Percentiles rank a stretch among this genome's conserved stretches.
Conservation (phyloP, 805 yeast genomes). For the Metschnikowia proteae region DNA sequence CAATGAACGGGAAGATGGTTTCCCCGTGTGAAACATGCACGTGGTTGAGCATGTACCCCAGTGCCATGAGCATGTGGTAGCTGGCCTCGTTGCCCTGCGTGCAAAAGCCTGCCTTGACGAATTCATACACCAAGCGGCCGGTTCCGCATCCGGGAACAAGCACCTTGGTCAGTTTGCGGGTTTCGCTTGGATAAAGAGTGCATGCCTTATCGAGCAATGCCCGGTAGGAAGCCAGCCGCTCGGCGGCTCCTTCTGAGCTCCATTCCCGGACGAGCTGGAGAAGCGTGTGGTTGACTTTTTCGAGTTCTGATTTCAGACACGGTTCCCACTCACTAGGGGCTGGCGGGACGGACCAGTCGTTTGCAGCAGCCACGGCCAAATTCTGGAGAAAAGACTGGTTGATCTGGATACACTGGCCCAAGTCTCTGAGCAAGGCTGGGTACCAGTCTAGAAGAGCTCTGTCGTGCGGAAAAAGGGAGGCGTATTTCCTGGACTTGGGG, state of each 20-base stretch:
- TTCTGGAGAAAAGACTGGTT: slow-evolving; percentile 44
- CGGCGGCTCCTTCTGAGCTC: slow-evolving; percentile 49
- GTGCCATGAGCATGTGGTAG: slow-evolving; percentile 58
- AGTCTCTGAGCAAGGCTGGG: slow-evolving; percentile 34
- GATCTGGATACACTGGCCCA: slow-evolving; percentile 41
- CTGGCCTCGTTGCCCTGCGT: slow-evolving; percentile 68
- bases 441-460: slow-evolving; percentile 49
- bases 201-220: slow-evolving; percentile 36
- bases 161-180: slow-evolving; percentile 39
- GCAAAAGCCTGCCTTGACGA: slow-evolving; percentile 52
- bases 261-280: slow-evolving; percentile 61
- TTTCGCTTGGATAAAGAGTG: slow-evolving; percentile 31
- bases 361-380: slow-evolving; percentile 43
- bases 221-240: slow-evolving; percentile 40
- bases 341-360: slow-evolving; percentile 47
- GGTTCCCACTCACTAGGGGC: slow-evolving; percentile 41
- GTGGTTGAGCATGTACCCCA: slow-evolving; percentile 51
- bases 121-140: slow-evolving; percentile 55
- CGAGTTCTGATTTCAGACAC: slow-evolving; percentile 43
- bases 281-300: slow-evolving; percentile 54
- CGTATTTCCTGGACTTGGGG: slow-evolving; percentile 28
- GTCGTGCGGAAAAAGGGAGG: slow-evolving; percentile 38
- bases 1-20: slow-evolving; percentile 53
- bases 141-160: slow-evolving; percentile 65
- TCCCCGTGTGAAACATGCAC: slow-evolving; percentile 37